A percentile compares a stretch with the other conserved stretches of the same genome.
phyloP scores from a whole-genome alignment of 169 alveolate genomes.

The Plasmodium knowlesi region DNA sequence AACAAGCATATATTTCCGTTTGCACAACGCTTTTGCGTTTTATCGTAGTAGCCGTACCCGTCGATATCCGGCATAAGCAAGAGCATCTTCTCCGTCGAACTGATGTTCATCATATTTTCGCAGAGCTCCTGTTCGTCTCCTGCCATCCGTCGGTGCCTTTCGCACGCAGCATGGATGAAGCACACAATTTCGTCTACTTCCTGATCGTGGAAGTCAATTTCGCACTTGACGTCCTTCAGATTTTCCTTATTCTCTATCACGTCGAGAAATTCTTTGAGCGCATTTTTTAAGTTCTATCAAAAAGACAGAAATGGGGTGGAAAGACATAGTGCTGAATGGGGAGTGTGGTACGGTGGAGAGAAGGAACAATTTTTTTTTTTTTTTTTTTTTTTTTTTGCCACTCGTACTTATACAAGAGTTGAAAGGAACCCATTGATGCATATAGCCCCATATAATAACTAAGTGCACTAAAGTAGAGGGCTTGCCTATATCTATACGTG shows the following conservation, averaged over 20 bases:
- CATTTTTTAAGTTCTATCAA: constrained; percentile 13
- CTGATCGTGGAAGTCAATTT: constrained; percentile 23
- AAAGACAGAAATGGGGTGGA: neutral
- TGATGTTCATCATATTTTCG: constrained; percentile 12
- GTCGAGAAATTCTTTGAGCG: constrained; percentile 16
- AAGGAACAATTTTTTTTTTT: neutral
- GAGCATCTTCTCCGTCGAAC: constrained; percentile 36
- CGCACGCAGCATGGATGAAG: constrained; percentile 20
- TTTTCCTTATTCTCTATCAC: constrained; percentile 37
- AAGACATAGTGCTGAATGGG: neutral
- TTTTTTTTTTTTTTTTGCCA: neutral
- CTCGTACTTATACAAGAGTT: neutral
- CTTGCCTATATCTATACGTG: constrained; percentile 20
- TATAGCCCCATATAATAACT: neutral
- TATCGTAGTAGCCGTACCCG: neutral
- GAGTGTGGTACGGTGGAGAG: neutral
- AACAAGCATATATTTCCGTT: neutral
- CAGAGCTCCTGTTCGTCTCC: neutral
- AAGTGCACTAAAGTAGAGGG: neutral
- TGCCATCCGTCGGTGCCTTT: neutral
- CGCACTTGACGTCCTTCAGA: constrained; percentile 15
- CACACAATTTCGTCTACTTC: constrained; percentile 37
- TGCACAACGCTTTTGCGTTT: neutral
- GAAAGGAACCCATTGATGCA: neutral
- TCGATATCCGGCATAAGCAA: constrained; percentile 39